These are phyloP conservation scores for Aspergillus hortae DNA, from an alignment of 2,329 filamentous ascomycete species.

Conservation along the genomic window DNA sequence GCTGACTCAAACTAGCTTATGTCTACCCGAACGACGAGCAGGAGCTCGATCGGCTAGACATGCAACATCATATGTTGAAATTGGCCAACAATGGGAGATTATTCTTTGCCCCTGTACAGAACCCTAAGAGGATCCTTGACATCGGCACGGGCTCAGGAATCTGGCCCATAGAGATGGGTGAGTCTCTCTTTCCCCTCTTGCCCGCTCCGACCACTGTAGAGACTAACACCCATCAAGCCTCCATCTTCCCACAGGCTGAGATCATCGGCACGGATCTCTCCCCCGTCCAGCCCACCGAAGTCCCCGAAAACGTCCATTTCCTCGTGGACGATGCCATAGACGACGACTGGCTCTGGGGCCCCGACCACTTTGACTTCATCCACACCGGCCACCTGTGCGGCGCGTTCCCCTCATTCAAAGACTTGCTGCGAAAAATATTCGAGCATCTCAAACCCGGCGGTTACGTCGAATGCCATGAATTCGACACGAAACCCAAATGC, in stretches of 20 bases:
- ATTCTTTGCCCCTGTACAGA: slow-evolving; percentile 45
- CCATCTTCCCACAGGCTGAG: slow-evolving; percentile 53
- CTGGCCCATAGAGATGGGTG: slow-evolving; percentile 67
- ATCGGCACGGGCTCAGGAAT: slow-evolving; percentile 61
- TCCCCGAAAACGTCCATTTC: slow-evolving; percentile 72
- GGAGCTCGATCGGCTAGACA: slow-evolving; percentile 54
- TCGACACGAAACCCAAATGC: slow-evolving; percentile 46
- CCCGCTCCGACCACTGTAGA: not conserved
- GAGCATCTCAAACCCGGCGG: slow-evolving; percentile 56
- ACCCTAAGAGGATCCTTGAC: slow-evolving; percentile 52
- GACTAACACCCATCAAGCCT: slow-evolving; percentile 20
- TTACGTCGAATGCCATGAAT: slow-evolving; percentile 45
- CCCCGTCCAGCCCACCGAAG: slow-evolving; percentile 62
- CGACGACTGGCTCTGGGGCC: slow-evolving; percentile 55
- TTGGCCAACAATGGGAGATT: slow-evolving; percentile 44
- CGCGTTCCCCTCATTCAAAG: slow-evolving; percentile 54
- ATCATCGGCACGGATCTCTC: slow-evolving; percentile 65
- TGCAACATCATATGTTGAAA: slow-evolving; percentile 54
- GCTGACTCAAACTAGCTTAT: slow-evolving; percentile 32
- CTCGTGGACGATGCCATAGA: slow-evolving; percentile 66
- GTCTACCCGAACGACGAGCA: slow-evolving; percentile 51
- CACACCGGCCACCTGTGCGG: slow-evolving; percentile 59
- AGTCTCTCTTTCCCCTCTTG: slow-evolving; percentile 12
- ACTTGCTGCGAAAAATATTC: slow-evolving; percentile 52
- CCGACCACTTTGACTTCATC: slow-evolving; percentile 55